phyloP scores from a whole-genome alignment of 805 yeast species.

The Nakazawaea pomicola region DNA sequence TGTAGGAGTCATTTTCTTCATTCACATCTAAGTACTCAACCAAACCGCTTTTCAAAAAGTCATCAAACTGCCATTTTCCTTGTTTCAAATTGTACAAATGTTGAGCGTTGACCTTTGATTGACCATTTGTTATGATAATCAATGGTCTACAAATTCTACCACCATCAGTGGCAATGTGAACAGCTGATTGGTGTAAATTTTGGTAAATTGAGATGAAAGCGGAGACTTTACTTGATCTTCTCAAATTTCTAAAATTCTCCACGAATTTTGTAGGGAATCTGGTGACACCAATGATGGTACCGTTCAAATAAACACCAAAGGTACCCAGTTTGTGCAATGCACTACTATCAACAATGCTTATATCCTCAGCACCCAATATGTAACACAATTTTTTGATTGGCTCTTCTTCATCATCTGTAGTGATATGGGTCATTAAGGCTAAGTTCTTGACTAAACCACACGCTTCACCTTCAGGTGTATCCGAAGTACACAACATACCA shows the following conservation, averaged over 20 bases:
- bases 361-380: slow-evolving; percentile 85
- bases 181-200: slow-evolving; percentile 86
- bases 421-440: slow-evolving; percentile 97
- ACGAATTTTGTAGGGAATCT: slow-evolving; percentile 85
- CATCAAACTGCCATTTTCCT: slow-evolving; percentile 86
- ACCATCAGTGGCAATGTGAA: slow-evolving; percentile 98
- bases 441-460: slow-evolving; percentile 97
- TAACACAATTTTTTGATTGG: slow-evolving; percentile 78
- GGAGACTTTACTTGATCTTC: slow-evolving; percentile 82
- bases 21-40: slow-evolving; percentile 96
- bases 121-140: slow-evolving; percentile 75
- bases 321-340: slow-evolving; percentile 73
- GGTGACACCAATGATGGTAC: slow-evolving; percentile 90
- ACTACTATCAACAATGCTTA: slow-evolving; percentile 74
- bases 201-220: slow-evolving; percentile 89
- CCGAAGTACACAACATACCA: slow-evolving; percentile 98
- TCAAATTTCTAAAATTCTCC: slow-evolving; percentile 64
- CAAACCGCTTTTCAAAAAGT: slow-evolving; percentile 75
- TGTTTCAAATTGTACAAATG: slow-evolving; percentile 59
- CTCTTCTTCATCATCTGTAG: slow-evolving; percentile 95
- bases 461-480: slow-evolving; percentile 99
- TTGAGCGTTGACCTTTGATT: slow-evolving; percentile 62
- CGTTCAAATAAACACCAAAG: slow-evolving; percentile 84
- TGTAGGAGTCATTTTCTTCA: slow-evolving; percentile 91
- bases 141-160: slow-evolving; percentile 97